A percentile compares a stretch with the other conserved stretches of the same genome.
Conservation (phyloP, 2,329 filamentous ascomycete genomes). For the Fusarium circinatum region DNA sequence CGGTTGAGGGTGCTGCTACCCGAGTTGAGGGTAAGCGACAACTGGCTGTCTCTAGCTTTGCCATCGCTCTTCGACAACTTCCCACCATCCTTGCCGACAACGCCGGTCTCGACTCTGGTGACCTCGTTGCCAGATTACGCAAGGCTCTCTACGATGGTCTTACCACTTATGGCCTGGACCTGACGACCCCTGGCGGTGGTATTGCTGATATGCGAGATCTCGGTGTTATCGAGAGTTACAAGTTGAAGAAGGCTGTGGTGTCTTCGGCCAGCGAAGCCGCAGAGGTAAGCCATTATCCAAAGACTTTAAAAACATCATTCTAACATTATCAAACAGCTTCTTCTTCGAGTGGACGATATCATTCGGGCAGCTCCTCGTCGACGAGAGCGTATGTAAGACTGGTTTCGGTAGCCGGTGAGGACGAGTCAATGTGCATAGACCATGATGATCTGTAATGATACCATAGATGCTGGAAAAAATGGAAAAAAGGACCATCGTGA, state of each 20-base stretch:
- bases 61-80: conserved; percentile 87
- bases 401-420: conserved; percentile 31
- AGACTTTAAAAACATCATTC: neutral
- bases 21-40: conserved; percentile 98
- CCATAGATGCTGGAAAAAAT: conserved; percentile 49
- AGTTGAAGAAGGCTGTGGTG: conserved; percentile 97
- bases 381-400: conserved; percentile 53
- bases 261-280: conserved; percentile 95
- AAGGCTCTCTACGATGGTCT: conserved; percentile 96
- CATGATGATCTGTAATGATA: conserved; percentile 53
- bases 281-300: conserved; percentile 72
- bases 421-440: conserved; percentile 44
- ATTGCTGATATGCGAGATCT: conserved; percentile 96
- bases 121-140: conserved; percentile 89
- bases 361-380: conserved; percentile 87
- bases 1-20: conserved; percentile 91
- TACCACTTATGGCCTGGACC: conserved; percentile 89
- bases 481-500: conserved; percentile 44
- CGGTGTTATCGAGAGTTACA: conserved; percentile 97
- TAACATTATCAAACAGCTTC: conserved; percentile 65
- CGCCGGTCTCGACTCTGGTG: conserved; percentile 93
- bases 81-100: conserved; percentile 98
- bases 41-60: conserved; percentile 90
- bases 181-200: conserved; percentile 88
- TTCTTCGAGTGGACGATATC: conserved; percentile 96